Conservation (phyloP, 2,329 filamentous ascomycete species). For the Colletotrichum sp. region DNA sequence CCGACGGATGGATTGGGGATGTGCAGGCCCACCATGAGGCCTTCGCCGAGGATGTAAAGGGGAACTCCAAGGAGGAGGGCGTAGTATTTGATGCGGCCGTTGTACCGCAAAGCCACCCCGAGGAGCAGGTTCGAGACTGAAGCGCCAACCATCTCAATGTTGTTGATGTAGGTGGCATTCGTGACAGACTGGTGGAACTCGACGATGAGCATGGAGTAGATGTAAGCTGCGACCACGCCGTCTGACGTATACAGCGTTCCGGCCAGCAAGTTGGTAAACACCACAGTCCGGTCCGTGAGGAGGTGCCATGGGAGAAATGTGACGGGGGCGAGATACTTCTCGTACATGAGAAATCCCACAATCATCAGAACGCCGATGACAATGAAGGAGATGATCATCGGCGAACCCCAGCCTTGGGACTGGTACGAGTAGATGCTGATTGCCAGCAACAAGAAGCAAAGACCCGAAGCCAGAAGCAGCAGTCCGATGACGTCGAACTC, state of each 20-base stretch:
- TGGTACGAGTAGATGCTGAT: slow-evolving; percentile 43
- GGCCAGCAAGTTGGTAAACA: slow-evolving; percentile 28
- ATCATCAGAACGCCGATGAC: slow-evolving; percentile 58
- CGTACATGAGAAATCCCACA: slow-evolving; percentile 48
- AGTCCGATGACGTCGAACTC: slow-evolving; percentile 42
- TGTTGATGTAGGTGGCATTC: slow-evolving; percentile 33
- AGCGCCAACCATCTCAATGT: slow-evolving; percentile 41
- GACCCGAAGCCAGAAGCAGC: slow-evolving; percentile 54
- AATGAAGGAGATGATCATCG: slow-evolving; percentile 51
- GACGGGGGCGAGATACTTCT: slow-evolving; percentile 55
- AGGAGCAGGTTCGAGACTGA: neutral
- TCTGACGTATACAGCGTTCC: slow-evolving; percentile 30
- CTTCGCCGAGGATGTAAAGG: neutral
- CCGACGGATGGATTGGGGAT: neutral
- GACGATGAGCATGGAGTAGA: slow-evolving; percentile 43
- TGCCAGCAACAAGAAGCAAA: slow-evolving; percentile 58
- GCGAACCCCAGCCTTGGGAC: slow-evolving; percentile 43
- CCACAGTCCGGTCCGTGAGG: slow-evolving; percentile 41
- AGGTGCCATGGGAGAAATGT: slow-evolving; percentile 56
- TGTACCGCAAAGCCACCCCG: neutral
- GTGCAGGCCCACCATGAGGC: neutral
- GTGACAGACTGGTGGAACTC: slow-evolving; percentile 40
- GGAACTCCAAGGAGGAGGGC: neutral
- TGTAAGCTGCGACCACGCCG: slow-evolving; percentile 3
- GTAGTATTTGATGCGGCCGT: neutral